phyloP scores from a whole-genome alignment of 2,329 filamentous ascomycete genomes.

The Aspergillus piperis region DNA sequence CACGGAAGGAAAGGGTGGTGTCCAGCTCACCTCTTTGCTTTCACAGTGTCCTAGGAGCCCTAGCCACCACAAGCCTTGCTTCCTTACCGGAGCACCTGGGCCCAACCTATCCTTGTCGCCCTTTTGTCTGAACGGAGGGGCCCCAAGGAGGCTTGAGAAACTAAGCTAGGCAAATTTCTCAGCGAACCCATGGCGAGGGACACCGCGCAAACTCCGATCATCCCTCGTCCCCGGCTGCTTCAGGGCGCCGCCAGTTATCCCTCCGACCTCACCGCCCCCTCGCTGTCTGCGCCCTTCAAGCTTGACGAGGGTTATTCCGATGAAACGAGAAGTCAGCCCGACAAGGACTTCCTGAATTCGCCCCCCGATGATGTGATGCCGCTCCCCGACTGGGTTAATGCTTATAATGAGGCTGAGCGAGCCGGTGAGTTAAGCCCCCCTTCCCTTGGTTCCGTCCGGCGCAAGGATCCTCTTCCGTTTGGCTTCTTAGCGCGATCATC shows the following conservation, averaged over 20 bases:
- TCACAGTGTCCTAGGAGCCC: background rate
- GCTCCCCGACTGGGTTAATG: constrained; percentile 58
- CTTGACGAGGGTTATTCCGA: constrained; percentile 88
- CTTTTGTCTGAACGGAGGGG: background rate
- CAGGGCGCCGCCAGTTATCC: constrained; percentile 28
- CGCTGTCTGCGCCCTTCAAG: constrained; percentile 51
- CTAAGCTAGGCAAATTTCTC: background rate
- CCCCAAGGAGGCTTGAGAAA: background rate
- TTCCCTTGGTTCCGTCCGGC: constrained; percentile 1
- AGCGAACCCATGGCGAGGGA: constrained; percentile 35
- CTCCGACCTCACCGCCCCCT: constrained; percentile 31
- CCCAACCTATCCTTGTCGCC: background rate
- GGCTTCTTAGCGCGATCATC: background rate
- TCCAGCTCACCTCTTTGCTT: constrained; percentile 3
- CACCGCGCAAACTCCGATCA: constrained; percentile 21
- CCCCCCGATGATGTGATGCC: constrained; percentile 42
- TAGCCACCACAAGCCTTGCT: background rate
- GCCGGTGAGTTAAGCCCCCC: constrained; percentile 49
- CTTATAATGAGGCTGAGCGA: constrained; percentile 56
- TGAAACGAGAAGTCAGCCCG: constrained; percentile 58
- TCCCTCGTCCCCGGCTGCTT: constrained; percentile 27
- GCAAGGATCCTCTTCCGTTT: constrained; percentile 9
- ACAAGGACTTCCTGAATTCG: constrained; percentile 39
- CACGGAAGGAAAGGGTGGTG: background rate
- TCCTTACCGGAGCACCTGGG: background rate